phyloP scores from a whole-genome alignment of 495 filamentous ascomycete genomes.

The Beverwykella pulmonaria region DNA sequence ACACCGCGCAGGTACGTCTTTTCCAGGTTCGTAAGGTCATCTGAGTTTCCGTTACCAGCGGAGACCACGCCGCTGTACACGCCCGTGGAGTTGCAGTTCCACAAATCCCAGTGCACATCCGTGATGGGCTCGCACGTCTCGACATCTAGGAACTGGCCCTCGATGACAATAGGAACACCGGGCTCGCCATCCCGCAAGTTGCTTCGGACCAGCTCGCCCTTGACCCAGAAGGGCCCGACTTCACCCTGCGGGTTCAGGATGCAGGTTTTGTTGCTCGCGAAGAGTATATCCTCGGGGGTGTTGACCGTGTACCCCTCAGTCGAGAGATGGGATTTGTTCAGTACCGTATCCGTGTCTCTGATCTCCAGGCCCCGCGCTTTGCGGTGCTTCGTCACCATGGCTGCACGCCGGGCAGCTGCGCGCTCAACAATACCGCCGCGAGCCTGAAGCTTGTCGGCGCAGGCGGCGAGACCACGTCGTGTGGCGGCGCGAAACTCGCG shows the following conservation, averaged over 20 bases:
- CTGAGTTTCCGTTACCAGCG: slow-evolving; percentile 31
- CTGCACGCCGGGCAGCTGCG: background rate
- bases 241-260: slow-evolving; percentile 26
- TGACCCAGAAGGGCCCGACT: slow-evolving; percentile 31
- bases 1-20: slow-evolving; percentile 56
- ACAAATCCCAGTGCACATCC: slow-evolving; percentile 60
- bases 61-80: slow-evolving; percentile 52
- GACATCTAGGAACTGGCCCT: slow-evolving; percentile 62
- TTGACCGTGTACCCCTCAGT: slow-evolving; percentile 1
- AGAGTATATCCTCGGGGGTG: slow-evolving; percentile 2
- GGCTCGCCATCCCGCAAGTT: slow-evolving; percentile 56
- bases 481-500: background rate
- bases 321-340: slow-evolving; percentile 10
- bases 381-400: background rate
- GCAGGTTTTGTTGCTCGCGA: slow-evolving; percentile 12
- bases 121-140: slow-evolving; percentile 60
- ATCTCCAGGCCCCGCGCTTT: slow-evolving; percentile 1
- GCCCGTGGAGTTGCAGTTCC: slow-evolving; percentile 62
- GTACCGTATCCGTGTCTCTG: slow-evolving; percentile 3
- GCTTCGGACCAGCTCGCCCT: slow-evolving; percentile 53
- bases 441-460: background rate
- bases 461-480: background rate
- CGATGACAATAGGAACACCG: slow-evolving; percentile 60
- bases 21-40: slow-evolving; percentile 49
- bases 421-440: slow-evolving; percentile 1